Evolutionary conservation across 768 basidiomycete genomes (phyloP).

Genomic region (Boletus rex-veris): DNA sequence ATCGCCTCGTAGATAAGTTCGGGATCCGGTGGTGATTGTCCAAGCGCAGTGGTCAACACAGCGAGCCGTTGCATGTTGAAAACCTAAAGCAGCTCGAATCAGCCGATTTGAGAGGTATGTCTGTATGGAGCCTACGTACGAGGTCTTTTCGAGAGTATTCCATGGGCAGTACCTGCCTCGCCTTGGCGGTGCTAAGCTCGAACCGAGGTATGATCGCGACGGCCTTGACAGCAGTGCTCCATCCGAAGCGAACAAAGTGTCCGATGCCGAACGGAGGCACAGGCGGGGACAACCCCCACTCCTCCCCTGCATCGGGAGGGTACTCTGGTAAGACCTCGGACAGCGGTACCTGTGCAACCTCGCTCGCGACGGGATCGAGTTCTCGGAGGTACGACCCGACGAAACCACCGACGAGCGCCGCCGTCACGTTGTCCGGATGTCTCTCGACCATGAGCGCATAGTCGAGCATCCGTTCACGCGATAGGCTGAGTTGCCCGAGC

Average conservation of each 20-base stretch:
- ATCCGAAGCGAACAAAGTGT: constrained; percentile 87
- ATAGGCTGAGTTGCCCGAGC: constrained; percentile 71
- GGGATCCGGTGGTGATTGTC: constrained; percentile 86
- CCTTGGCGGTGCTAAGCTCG: constrained; percentile 94
- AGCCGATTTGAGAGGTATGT: not conserved
- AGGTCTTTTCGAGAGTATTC: constrained; percentile 87
- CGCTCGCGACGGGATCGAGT: constrained; percentile 73
- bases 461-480: constrained; percentile 76
- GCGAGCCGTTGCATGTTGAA: constrained; percentile 97
- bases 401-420: constrained; percentile 94
- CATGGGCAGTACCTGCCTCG: constrained; percentile 82
- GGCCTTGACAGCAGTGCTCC: constrained; percentile 82
- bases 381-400: constrained; percentile 94
- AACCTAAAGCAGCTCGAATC: constrained; percentile 50
- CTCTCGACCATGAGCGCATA: constrained; percentile 99
- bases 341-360: constrained; percentile 86
- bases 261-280: constrained; percentile 87
- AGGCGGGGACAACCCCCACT: constrained; percentile 90
- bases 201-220: constrained; percentile 94
- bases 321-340: constrained; percentile 97
- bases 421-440: constrained; percentile 98
- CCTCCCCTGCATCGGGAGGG: constrained; percentile 85
- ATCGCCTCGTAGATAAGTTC: constrained; percentile 98
- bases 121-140: constrained; percentile 38
- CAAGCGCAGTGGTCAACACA: constrained; percentile 92